Evolutionary conservation across 2,329 filamentous ascomycete genomes (phyloP).

Genomic region (Clarireedia paspali): DNA sequence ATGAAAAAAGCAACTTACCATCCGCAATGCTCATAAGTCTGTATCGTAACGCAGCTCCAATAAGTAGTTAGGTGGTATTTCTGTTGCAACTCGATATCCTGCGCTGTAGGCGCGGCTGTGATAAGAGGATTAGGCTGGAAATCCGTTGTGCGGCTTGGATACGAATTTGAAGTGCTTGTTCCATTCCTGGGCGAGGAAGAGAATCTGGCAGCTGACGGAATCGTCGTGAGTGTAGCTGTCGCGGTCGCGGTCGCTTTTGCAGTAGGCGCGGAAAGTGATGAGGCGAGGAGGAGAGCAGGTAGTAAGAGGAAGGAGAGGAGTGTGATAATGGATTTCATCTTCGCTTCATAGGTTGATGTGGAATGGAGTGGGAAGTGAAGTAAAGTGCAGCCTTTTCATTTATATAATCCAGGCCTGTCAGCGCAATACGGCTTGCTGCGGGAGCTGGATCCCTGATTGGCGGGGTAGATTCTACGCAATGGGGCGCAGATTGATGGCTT

Average conservation of each 20-base stretch:
- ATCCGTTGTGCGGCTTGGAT: background rate
- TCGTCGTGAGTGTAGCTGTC: background rate
- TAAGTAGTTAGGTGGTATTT: conserved; percentile 28
- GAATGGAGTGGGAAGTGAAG: background rate
- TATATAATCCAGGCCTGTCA: background rate
- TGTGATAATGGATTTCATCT: background rate
- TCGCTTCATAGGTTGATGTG: background rate
- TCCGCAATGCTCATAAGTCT: conserved; percentile 20
- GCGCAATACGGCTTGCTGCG: background rate
- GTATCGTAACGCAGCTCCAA: conserved; percentile 22
- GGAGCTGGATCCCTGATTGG: background rate
- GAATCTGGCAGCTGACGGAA: background rate
- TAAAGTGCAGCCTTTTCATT: background rate
- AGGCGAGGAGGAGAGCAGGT: background rate
- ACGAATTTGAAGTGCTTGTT: background rate
- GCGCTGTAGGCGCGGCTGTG: conserved; percentile 11
- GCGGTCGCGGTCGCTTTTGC: no score
- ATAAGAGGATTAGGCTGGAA: conserved; percentile 5
- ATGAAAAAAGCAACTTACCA: conserved; percentile 11
- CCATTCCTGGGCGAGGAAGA: background rate
- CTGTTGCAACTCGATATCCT: conserved; percentile 13
- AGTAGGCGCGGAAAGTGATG: background rate
- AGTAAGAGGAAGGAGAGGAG: background rate
- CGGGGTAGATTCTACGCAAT: background rate
- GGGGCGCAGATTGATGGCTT: background rate